A percentile compares a stretch with the other conserved stretches of the same genome.
phyloP scores from a whole-genome alignment of 345 rosid genomes.

The Durio zibethinus region DNA sequence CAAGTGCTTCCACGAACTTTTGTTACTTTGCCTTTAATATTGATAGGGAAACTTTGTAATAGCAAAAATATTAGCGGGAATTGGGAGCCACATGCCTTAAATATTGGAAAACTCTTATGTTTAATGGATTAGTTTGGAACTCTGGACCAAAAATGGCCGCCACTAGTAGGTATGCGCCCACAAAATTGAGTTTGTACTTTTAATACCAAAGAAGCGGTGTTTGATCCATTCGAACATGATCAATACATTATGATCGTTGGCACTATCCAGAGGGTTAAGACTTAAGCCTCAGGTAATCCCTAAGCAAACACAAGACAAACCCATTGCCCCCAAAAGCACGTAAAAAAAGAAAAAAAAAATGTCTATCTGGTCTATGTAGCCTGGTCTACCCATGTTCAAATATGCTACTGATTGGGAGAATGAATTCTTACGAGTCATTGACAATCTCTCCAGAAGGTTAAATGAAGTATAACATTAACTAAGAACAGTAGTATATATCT shows the following conservation, averaged over 20 bases:
- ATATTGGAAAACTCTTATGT: background rate
- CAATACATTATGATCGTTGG: no score
- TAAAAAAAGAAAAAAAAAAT: no score
- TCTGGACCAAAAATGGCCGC: background rate
- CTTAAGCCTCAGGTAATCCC: background rate
- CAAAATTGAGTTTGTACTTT: background rate
- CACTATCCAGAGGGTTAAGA: no score
- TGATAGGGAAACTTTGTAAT: background rate
- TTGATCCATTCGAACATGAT: background rate
- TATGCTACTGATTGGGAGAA: no score
- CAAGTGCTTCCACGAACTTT: background rate
- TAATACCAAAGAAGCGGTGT: background rate
- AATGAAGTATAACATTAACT: no score
- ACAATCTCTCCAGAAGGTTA: no score
- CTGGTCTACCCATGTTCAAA: no score
- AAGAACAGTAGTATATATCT: no score
- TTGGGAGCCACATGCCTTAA: background rate
- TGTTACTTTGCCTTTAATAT: no score
- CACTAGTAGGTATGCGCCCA: background rate
- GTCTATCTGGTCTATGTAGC: background rate
- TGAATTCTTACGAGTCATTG: no score
- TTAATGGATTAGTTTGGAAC: background rate
- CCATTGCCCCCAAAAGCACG: background rate
- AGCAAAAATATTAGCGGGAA: background rate
- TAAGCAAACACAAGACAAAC: background rate